phyloP scores from a whole-genome alignment of 1,139 yeast genomes.

The Hyphopichia fennica region DNA sequence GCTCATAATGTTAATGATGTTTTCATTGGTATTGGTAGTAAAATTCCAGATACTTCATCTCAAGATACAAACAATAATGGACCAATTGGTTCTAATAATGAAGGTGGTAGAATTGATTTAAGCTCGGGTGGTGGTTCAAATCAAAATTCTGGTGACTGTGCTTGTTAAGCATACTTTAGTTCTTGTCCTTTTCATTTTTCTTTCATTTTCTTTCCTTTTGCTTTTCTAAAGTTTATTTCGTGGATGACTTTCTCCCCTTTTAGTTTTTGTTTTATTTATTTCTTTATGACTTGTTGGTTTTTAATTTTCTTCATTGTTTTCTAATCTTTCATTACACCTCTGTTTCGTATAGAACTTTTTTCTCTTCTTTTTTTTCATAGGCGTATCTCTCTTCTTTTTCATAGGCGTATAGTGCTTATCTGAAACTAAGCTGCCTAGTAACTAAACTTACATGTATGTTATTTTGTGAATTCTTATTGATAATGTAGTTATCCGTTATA shows the following conservation, averaged over 20 bases:
- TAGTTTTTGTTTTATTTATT: not conserved
- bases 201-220: not conserved
- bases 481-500: no score
- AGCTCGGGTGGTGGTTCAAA: conserved; percentile 6
- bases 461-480: no score
- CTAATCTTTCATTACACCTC: not conserved
- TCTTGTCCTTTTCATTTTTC: not conserved
- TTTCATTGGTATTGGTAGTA: conserved; percentile 80
- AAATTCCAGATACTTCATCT: conserved; percentile 55
- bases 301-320: not conserved
- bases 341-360: not conserved
- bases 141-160: conserved; percentile 10
- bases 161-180: conserved; percentile 8
- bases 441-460: no score
- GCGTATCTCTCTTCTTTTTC: not conserved
- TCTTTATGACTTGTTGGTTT: not conserved
- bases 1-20: conserved; percentile 80
- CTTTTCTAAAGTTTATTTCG: no score
- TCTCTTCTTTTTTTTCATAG: not conserved
- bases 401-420: no score
- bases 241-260: no score
- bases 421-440: no score
- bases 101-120: conserved; percentile 31
- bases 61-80: conserved; percentile 5
- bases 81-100: conserved; percentile 13